Base-by-base conservation (phyloP, 2,329 filamentous ascomycete species). In the Rutstroemia sp. region DNA sequence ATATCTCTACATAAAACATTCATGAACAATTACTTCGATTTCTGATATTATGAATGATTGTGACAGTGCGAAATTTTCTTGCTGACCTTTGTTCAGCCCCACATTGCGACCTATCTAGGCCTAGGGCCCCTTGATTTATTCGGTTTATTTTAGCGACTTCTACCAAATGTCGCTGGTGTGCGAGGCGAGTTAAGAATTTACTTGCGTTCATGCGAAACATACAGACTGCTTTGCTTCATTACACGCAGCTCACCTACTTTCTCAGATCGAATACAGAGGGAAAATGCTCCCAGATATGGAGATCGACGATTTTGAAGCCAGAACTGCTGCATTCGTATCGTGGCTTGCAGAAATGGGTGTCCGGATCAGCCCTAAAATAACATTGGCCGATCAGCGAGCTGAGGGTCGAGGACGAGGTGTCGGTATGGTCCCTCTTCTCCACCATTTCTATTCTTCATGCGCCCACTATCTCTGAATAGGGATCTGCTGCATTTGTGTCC, bases 391-490 rank as follows among this genome's bases (percentile, higher is more conserved):
- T 71, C 69, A 86, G 56, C 75, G 82, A 66, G 69, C 72, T 52
- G 71, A 72, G 61, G 75, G 77, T 67, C 77, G 79, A 65, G 83
- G 84, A 57, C 74, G 83, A 73, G 84, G 83, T 64, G 77, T 87
- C 64, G 76, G 83, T 86, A 49, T 49, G 46, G 23, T 38, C 47
- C 30, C 46, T 16, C 50, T 49, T 49, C 42, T 21, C 21, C 19
- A 38, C 45, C 30, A 16, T 25, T 45, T 16, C 30, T 42, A 9
- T 37, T 52, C n/a, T 25, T 51, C 7, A n/a, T 34, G n/a, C 6
- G 30, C 45, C 14, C 19, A 14, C 16, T 18, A 21, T 19, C n/a
- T 12, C 37, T 34, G 30, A 34, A 12, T 9, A 9, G 4, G 30
- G 9, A 34, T 14, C 9, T 34, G 10, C 12, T 34, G 30, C 9